Conservation (phyloP, 257 asterid species). For the Echites panduratus region DNA sequence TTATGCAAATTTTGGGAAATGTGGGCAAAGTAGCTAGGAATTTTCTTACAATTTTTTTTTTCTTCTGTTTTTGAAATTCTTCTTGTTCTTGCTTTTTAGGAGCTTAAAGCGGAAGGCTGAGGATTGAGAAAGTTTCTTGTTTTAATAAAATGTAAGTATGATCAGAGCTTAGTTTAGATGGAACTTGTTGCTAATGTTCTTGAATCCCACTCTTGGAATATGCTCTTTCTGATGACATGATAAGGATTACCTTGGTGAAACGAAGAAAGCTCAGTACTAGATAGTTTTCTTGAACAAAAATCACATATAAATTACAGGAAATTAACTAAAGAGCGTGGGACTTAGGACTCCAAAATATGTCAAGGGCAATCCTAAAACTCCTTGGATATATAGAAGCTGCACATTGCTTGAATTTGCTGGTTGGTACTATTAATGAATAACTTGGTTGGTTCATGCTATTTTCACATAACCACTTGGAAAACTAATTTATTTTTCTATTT, state of each 20-base stretch:
- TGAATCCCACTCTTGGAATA: not conserved
- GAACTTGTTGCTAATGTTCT: not conserved
- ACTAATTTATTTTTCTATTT: no score
- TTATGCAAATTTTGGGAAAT: not conserved
- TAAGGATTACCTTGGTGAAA: not conserved
- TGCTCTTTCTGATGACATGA: not conserved
- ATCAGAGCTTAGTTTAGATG: not conserved
- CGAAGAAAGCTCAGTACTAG: not conserved
- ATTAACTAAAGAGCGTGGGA: no score
- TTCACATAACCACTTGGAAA: no score
- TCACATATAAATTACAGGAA: no score
- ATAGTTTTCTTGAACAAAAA: not conserved
- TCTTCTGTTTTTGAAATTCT: not conserved
- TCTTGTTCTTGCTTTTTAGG: not conserved
- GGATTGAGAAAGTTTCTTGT: not conserved
- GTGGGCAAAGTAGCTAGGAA: not conserved
- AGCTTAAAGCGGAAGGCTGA: not conserved
- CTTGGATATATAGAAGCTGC: no score
- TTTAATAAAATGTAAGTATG: not conserved
- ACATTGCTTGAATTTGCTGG: no score
- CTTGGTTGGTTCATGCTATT: no score
- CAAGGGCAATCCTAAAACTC: no score
- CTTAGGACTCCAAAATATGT: no score
- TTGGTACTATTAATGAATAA: no score
- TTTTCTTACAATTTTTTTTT: no score